Evolutionary conservation across 2,329 filamentous ascomycete species (phyloP).

Genomic region (Colletotrichum sansevieriae): DNA sequence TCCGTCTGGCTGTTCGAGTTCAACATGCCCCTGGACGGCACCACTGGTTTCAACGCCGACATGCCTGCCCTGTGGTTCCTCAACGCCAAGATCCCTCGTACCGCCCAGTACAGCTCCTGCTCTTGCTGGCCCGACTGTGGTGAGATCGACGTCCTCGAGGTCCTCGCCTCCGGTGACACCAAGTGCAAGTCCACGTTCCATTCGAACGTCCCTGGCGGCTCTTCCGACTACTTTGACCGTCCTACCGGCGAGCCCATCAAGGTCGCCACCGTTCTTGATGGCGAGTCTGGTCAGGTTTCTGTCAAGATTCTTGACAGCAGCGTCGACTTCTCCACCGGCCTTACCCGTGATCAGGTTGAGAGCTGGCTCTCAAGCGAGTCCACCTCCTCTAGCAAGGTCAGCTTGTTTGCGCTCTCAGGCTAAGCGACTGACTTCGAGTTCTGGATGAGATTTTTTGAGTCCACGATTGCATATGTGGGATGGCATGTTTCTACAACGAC

Average conservation of each 20-base stretch:
- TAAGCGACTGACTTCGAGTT: constrained; percentile 8
- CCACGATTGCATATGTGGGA: constrained; percentile 28
- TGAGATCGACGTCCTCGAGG: constrained; percentile 82
- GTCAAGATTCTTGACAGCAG: constrained; percentile 65
- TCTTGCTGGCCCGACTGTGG: constrained; percentile 82
- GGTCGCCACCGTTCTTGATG: constrained; percentile 73
- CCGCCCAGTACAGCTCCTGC: constrained; percentile 77
- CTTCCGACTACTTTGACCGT: constrained; percentile 79
- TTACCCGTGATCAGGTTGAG: constrained; percentile 55
- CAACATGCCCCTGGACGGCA: constrained; percentile 74
- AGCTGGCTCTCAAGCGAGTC: constrained; percentile 47
- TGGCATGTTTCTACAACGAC: not conserved
- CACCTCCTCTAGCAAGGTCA: constrained; percentile 32
- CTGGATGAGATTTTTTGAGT: constrained; percentile 17
- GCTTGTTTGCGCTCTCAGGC: constrained; percentile 40
- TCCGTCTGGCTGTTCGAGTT: constrained; percentile 78
- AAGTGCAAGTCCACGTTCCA: constrained; percentile 81
- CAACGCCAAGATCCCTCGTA: constrained; percentile 79
- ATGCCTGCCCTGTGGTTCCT: constrained; percentile 84
- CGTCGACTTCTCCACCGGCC: constrained; percentile 55
- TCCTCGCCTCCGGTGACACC: constrained; percentile 73
- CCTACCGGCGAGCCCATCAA: constrained; percentile 72
- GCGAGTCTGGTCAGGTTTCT: constrained; percentile 62
- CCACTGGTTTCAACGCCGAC: constrained; percentile 67
- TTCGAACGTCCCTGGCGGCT: constrained; percentile 71